These are phyloP conservation scores for Ormosia emarginata DNA, from an alignment of 306 rosid genomes.

Conservation along the genomic window DNA sequence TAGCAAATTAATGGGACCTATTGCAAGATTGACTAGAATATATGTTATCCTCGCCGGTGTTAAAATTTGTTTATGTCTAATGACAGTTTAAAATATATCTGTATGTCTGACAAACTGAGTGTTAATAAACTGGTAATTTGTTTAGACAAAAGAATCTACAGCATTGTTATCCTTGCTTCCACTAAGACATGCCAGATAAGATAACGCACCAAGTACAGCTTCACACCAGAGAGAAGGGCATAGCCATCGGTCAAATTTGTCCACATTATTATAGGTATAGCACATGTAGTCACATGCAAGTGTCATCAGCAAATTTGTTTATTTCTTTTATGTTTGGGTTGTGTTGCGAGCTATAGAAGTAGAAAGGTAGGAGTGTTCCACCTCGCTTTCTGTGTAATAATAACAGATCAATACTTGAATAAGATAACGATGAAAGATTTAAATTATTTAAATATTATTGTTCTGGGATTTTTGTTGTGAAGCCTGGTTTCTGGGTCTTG, in stretches of 20 bases:
- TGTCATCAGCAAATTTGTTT: not conserved
- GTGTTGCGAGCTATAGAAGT: not conserved
- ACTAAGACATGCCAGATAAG: slow-evolving; percentile 4
- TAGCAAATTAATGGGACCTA: not conserved
- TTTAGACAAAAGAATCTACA: not conserved
- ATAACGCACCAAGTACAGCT: slow-evolving; percentile 3
- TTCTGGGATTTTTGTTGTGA: not conserved
- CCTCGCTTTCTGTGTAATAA: not conserved
- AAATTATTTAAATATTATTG: not conserved
- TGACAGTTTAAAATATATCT: not conserved
- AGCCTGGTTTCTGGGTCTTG: not conserved
- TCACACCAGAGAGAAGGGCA: slow-evolving; percentile 11
- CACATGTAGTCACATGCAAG: slow-evolving; percentile 22
- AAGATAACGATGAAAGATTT: not conserved
- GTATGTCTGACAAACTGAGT: not conserved
- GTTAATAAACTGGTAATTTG: not conserved
- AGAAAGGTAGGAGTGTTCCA: not conserved
- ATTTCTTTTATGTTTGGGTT: not conserved
- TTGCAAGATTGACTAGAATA: not conserved
- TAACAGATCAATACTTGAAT: not conserved
- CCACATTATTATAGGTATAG: not conserved
- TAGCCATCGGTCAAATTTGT: slow-evolving; percentile 29
- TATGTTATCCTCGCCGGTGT: not conserved
- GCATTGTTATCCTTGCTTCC: not conserved
- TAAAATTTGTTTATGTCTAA: not conserved